Evolutionary conservation across 2,329 filamentous ascomycete species (phyloP).

Genomic region (Curvularia eragrostidis): DNA sequence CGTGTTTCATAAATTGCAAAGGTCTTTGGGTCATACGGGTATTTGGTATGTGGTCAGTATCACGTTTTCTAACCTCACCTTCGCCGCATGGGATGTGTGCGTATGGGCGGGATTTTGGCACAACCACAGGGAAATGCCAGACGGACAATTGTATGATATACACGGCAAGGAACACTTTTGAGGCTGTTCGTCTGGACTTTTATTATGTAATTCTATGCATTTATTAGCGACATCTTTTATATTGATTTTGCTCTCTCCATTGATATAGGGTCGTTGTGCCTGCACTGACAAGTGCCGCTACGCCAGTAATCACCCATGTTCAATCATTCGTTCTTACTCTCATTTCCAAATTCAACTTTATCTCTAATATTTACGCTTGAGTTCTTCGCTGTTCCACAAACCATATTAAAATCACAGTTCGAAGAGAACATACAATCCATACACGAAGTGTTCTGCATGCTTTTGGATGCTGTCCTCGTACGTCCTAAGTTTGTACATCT

Average conservation of each 20-base stretch:
- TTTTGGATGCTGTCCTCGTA: neutral
- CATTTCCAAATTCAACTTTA: conserved; percentile 27
- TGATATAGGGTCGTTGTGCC: conserved; percentile 14
- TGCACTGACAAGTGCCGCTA: conserved; percentile 26
- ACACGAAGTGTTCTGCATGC: no score
- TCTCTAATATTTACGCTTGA: conserved; percentile 30
- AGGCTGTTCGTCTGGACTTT: neutral
- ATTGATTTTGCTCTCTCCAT: neutral
- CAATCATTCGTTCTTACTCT: conserved; percentile 30
- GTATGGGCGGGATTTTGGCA: neutral
- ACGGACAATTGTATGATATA: neutral
- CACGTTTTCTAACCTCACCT: neutral
- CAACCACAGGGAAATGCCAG: neutral
- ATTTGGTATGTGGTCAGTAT: neutral
- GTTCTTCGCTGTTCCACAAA: no score
- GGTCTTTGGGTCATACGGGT: neutral
- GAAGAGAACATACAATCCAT: no score
- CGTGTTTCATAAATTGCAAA: neutral
- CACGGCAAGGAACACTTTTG: no score
- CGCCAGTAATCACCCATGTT: conserved; percentile 26
- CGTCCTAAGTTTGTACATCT: neutral
- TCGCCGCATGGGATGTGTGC: neutral
- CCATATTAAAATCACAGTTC: no score
- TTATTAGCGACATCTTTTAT: neutral
- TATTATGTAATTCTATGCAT: neutral